Evolutionary conservation across 768 basidiomycete genomes (phyloP), one percentile per base, ranked within the genome.

Genomic region (Naganishia kalamii): DNA sequence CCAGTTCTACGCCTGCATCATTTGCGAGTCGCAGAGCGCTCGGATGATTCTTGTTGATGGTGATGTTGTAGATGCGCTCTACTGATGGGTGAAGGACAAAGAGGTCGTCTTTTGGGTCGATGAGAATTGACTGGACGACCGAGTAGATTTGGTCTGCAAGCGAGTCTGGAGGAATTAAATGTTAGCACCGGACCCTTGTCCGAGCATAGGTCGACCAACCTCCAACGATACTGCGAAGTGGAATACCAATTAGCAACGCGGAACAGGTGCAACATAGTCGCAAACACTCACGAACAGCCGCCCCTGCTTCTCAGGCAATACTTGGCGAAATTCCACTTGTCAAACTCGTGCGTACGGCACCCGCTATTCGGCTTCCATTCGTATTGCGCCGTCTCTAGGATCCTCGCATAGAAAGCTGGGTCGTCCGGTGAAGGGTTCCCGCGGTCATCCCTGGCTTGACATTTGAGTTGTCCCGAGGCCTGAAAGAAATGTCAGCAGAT

Each of bases 201-300:
- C n/a, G n/a, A n/a, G n/a, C n/a, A n/a, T n/a, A n/a, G n/a, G n/a
- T n/a, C n/a, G n/a, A n/a, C n/a, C n/a, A n/a, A n/a, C n/a, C n/a
- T n/a, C n/a, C n/a, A n/a, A n/a, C n/a, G n/a, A n/a, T n/a, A n/a
- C n/a, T n/a, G n/a, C n/a, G n/a, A n/a, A n/a, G n/a, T n/a, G n/a
- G n/a, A n/a, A n/a, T n/a, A n/a, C n/a, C n/a, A n/a, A n/a, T n/a
- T n/a, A n/a, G n/a, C n/a, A n/a, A n/a, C n/a, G n/a, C n/a, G n/a
- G n/a, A n/a, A n/a, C n/a, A n/a, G n/a, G n/a, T n/a, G n/a, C n/a
- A n/a, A n/a, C n/a, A n/a, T n/a, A n/a, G n/a, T n/a, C n/a, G 37
- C 37, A 40, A 40, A 17, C 21, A 63, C 62, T 49, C 25, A 63
- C 62, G 62, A 48, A 25, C 46, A 37, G 21, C 62, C 62, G 13